A percentile compares a stretch with the other conserved stretches of the same genome.
These are phyloP conservation scores for Pleurozium schreberi DNA, from an alignment of 225 moss, liverwort and hornwort species.

Conservation along the genomic window DNA sequence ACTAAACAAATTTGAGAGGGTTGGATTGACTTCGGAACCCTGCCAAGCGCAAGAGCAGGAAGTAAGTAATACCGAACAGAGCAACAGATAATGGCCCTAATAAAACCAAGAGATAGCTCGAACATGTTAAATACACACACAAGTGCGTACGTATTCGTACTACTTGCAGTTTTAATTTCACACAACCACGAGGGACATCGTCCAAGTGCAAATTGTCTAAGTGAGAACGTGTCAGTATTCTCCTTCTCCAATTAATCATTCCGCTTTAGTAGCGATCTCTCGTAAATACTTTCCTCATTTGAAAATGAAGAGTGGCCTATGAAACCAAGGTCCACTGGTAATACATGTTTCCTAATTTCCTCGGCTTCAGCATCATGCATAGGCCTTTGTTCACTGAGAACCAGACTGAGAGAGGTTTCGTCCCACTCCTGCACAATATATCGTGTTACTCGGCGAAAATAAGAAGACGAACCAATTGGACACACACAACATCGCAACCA, in stretches of 20 bases:
- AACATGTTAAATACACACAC: not conserved
- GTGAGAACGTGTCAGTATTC: slow-evolving; percentile 8
- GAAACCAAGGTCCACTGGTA: not conserved
- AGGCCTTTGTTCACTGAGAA: not conserved
- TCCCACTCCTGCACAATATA: slow-evolving; percentile 4
- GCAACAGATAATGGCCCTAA: not conserved
- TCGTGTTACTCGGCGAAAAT: not conserved
- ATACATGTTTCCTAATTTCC: slow-evolving; percentile 2
- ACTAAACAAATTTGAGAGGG: not conserved
- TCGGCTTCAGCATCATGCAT: slow-evolving; percentile 3
- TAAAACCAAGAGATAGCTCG: not conserved
- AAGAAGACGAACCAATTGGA: not conserved
- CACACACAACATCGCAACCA: not conserved
- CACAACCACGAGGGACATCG: not conserved
- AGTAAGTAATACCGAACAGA: not conserved
- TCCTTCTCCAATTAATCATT: slow-evolving; percentile 13
- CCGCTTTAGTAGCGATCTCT: not conserved
- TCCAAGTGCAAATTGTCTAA: not conserved
- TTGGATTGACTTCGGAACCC: slow-evolving; percentile 6
- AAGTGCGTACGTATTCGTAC: not conserved
- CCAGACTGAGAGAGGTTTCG: not conserved
- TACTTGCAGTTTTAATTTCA: not conserved
- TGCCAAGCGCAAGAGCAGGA: not conserved
- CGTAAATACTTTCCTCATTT: not conserved
- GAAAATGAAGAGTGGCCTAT: not conserved